Evolutionary conservation across 495 filamentous ascomycete genomes (phyloP).

Genomic region (Xylaria palmicola): DNA sequence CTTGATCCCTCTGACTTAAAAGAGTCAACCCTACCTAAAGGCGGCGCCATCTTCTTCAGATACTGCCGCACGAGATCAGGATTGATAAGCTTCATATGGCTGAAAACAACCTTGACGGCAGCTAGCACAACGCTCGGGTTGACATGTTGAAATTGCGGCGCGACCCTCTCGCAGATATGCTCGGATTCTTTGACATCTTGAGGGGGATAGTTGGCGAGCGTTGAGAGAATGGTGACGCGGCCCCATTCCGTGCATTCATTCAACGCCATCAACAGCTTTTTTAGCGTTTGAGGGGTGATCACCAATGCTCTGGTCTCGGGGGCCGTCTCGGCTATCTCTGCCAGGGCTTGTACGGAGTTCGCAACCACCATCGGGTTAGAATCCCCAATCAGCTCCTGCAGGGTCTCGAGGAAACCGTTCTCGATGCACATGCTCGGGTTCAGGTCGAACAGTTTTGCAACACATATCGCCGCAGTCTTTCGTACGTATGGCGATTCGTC

Average conservation of each 20-base stretch:
- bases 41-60: slow-evolving; percentile 97
- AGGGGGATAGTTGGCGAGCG: slow-evolving; percentile 83
- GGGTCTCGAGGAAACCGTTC: slow-evolving; percentile 92
- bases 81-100: slow-evolving; percentile 87
- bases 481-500: slow-evolving; percentile 98
- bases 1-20: not conserved
- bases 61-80: slow-evolving; percentile 77
- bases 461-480: slow-evolving; percentile 96
- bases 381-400: slow-evolving; percentile 96
- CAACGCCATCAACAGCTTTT: slow-evolving; percentile 93
- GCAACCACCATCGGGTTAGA: slow-evolving; percentile 99
- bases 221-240: slow-evolving; percentile 89
- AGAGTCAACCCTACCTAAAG: slow-evolving; percentile 64
- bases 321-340: slow-evolving; percentile 86
- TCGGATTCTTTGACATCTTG: slow-evolving; percentile 91
- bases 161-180: slow-evolving; percentile 95
- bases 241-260: slow-evolving; percentile 99
- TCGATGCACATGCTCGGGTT: slow-evolving; percentile 90
- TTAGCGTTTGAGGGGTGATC: slow-evolving; percentile 76
- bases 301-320: slow-evolving; percentile 86
- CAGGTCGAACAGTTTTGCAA: slow-evolving; percentile 95
- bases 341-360: slow-evolving; percentile 89
- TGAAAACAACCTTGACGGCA: slow-evolving; percentile 95
- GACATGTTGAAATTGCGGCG: slow-evolving; percentile 97
- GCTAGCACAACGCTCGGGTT: slow-evolving; percentile 96